A percentile compares a stretch with the other conserved stretches of the same genome.
Evolutionary conservation across 2,329 filamentous ascomycete genomes (phyloP).

Genomic region (Calonectria pauciramosa): DNA sequence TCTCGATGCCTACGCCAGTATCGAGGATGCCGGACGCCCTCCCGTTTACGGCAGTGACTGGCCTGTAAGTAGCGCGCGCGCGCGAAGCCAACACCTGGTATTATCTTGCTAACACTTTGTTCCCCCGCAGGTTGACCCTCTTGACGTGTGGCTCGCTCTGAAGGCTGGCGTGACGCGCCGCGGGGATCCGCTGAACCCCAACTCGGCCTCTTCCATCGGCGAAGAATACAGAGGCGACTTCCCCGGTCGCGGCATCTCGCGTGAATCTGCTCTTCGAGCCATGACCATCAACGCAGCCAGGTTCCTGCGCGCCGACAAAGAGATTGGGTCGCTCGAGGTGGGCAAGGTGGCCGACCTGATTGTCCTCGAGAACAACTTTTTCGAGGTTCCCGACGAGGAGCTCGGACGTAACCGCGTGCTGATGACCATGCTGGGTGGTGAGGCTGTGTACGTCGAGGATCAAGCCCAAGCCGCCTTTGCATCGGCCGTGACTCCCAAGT

Average conservation of each 20-base stretch:
- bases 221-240: constrained; percentile 30
- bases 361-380: constrained; percentile 34
- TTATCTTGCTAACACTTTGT: no score
- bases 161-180: constrained; percentile 35
- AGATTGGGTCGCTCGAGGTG: constrained; percentile 36
- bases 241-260: constrained; percentile 18
- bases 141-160: constrained; percentile 38
- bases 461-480: constrained; percentile 6
- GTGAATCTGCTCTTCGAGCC: constrained; percentile 21
- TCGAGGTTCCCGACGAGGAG: constrained; percentile 33
- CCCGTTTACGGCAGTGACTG: constrained; percentile 37
- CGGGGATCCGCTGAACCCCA: constrained; percentile 37
- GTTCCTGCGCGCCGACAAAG: constrained; percentile 33
- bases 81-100: no score
- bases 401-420: constrained; percentile 35
- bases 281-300: constrained; percentile 31
- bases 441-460: constrained; percentile 37
- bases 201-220: constrained; percentile 32
- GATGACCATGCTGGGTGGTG: constrained; percentile 40
- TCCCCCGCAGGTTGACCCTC: constrained; percentile 40
- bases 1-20: constrained; percentile 43
- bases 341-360: constrained; percentile 40
- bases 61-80: constrained; percentile 24
- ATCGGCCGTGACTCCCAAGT: constrained; percentile 29
- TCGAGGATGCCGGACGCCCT: constrained; percentile 23